Evolutionary conservation across 2,329 filamentous ascomycete genomes (phyloP).

Genomic region (Pseudogymnoascus sp.): DNA sequence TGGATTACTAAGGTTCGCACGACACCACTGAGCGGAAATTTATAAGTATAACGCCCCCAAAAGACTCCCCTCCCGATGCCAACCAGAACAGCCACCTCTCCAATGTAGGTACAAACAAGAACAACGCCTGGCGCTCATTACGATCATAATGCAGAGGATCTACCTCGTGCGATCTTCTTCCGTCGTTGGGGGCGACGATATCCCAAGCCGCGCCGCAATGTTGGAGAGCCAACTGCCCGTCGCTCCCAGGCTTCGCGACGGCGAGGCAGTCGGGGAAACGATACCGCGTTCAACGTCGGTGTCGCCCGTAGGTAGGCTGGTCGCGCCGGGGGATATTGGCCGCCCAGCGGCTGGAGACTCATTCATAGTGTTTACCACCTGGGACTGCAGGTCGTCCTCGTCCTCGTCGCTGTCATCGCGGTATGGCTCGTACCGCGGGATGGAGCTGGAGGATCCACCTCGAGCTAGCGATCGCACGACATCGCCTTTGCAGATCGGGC

Average conservation of each 20-base stretch:
- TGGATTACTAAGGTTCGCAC: conserved; percentile 1
- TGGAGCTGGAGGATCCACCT: conserved; percentile 21
- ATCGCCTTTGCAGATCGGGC: conserved; percentile 96
- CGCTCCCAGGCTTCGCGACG: background rate
- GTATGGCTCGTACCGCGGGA: conserved; percentile 26
- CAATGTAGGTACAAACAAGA: background rate
- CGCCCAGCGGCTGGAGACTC: background rate
- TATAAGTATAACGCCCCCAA: background rate
- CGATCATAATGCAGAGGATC: background rate
- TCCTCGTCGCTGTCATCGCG: conserved; percentile 31
- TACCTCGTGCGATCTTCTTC: conserved; percentile 5
- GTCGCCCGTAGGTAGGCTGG: conserved; percentile 21
- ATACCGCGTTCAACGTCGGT: conserved; percentile 35
- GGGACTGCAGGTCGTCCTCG: conserved; percentile 24
- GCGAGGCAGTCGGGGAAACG: background rate
- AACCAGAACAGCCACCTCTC: background rate
- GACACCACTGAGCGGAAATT: background rate
- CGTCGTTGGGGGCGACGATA: background rate
- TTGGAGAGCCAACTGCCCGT: background rate
- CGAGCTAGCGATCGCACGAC: conserved; percentile 66
- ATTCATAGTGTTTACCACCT: background rate
- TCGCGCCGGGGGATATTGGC: background rate
- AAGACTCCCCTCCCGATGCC: background rate
- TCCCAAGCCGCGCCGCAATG: background rate
- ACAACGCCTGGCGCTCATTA: background rate